These are phyloP conservation scores for Trametes gibbosa DNA, from an alignment of 768 basidiomycete genomes.

Conservation along the genomic window DNA sequence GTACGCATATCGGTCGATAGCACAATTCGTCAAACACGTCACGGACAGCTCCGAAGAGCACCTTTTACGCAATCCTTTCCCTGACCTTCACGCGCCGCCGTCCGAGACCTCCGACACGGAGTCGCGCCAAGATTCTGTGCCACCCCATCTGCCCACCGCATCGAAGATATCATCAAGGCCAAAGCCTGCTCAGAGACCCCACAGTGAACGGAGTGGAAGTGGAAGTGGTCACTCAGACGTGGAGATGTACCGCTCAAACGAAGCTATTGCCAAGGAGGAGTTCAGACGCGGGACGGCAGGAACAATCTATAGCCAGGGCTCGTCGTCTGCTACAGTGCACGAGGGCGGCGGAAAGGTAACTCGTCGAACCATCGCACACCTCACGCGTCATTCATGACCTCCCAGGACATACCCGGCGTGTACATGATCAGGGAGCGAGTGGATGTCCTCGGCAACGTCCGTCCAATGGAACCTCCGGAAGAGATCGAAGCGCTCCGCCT, in stretches of 20 bases:
- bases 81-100: slow-evolving; percentile 37
- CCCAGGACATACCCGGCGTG: slow-evolving; percentile 28
- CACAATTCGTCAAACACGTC: slow-evolving; percentile 55
- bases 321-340: neutral
- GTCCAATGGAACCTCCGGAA: slow-evolving; percentile 60
- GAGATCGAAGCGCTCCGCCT: slow-evolving; percentile 55
- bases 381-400: neutral
- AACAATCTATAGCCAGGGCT: neutral
- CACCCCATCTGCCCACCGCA: neutral
- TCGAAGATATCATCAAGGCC: neutral
- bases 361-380: neutral
- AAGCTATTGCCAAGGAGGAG: slow-evolving; percentile 28
- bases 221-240: slow-evolving; percentile 20
- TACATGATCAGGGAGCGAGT: slow-evolving; percentile 74
- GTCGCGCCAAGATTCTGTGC: slow-evolving; percentile 9
- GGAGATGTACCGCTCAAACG: slow-evolving; percentile 31
- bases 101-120: slow-evolving; percentile 27
- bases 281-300: slow-evolving; percentile 28
- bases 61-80: slow-evolving; percentile 45
- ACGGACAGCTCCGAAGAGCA: slow-evolving; percentile 38
- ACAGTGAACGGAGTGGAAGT: neutral
- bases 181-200: neutral
- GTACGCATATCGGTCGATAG: slow-evolving; percentile 58
- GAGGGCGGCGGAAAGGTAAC: neutral
- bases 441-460: slow-evolving; percentile 52